Conservation (phyloP, 2,329 filamentous ascomycete genomes). For the Ilyonectria robusta region DNA sequence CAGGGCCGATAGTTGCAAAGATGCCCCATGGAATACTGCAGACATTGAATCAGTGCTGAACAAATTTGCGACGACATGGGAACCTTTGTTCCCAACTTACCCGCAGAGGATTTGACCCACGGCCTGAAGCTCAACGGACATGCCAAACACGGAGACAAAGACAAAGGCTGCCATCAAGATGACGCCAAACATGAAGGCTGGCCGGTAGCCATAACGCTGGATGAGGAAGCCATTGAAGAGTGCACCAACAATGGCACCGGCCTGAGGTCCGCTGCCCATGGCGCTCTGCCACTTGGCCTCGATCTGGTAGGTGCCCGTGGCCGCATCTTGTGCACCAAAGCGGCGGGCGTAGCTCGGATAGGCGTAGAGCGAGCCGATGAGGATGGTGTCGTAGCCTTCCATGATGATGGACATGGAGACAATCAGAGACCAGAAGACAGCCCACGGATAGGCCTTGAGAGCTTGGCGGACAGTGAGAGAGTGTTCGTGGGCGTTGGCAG, state of each 20-base stretch:
- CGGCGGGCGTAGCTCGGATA: slow-evolving; percentile 38
- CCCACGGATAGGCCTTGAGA: slow-evolving; percentile 43
- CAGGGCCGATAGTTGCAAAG: slow-evolving; percentile 64
- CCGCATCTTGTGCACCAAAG: background rate
- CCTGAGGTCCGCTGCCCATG: slow-evolving; percentile 11
- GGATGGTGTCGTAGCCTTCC: slow-evolving; percentile 52
- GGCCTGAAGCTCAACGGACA: slow-evolving; percentile 57
- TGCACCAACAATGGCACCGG: slow-evolving; percentile 11
- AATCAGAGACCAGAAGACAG: slow-evolving; percentile 49
- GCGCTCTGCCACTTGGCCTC: slow-evolving; percentile 22
- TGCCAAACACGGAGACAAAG: slow-evolving; percentile 64
- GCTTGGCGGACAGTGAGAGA: slow-evolving; percentile 35
- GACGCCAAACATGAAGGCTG: slow-evolving; percentile 51
- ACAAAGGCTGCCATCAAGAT: slow-evolving; percentile 52
- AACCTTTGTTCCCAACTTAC: slow-evolving; percentile 50
- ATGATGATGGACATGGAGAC: slow-evolving; percentile 54
- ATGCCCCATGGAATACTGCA: slow-evolving; percentile 72
- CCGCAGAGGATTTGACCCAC: slow-evolving; percentile 57
- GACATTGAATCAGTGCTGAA: background rate
- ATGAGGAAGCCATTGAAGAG: slow-evolving; percentile 38
- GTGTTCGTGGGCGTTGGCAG: slow-evolving; percentile 34
- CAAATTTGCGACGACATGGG: background rate
- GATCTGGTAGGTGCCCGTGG: slow-evolving; percentile 19
- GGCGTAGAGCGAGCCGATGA: slow-evolving; percentile 49
- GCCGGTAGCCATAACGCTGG: slow-evolving; percentile 49